Conservation (phyloP, 2,329 filamentous ascomycete genomes). For the Hirsutella thompsonii region DNA sequence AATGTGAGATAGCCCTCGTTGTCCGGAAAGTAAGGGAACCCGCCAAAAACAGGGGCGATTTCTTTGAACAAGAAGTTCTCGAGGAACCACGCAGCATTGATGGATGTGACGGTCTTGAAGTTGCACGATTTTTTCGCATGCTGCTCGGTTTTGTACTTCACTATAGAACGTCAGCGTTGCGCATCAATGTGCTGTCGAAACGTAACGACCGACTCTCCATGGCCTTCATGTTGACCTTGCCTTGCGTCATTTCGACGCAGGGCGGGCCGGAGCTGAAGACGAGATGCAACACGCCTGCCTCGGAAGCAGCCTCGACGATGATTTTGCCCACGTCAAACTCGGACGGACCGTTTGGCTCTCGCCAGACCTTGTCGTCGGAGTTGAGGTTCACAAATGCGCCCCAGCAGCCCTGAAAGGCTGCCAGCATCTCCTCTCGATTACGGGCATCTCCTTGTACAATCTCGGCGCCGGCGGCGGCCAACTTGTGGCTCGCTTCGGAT, state of each 20-base stretch:
- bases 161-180: neutral
- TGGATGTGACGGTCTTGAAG: slow-evolving; percentile 15
- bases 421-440: neutral
- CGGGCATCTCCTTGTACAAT: neutral
- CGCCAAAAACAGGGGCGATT: slow-evolving; percentile 11
- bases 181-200: neutral
- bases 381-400: slow-evolving; percentile 8
- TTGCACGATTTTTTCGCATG: slow-evolving; percentile 10
- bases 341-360: slow-evolving; percentile 7
- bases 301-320: slow-evolving; percentile 12
- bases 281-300: slow-evolving; percentile 13
- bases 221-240: neutral
- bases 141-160: slow-evolving; percentile 8
- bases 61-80: slow-evolving; percentile 14
- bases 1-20: slow-evolving; percentile 19
- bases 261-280: slow-evolving; percentile 12
- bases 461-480: neutral
- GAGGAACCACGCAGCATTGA: slow-evolving; percentile 20
- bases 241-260: neutral
- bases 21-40: slow-evolving; percentile 17
- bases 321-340: slow-evolving; percentile 16
- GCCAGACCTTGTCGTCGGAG: slow-evolving; percentile 7
- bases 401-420: slow-evolving; percentile 6
- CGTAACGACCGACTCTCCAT: neutral
- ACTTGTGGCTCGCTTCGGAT: neutral